A percentile compares a stretch with the other conserved stretches of the same genome.
Evolutionary conservation across 768 basidiomycete species (phyloP).

Genomic region (Suillus luteus): DNA sequence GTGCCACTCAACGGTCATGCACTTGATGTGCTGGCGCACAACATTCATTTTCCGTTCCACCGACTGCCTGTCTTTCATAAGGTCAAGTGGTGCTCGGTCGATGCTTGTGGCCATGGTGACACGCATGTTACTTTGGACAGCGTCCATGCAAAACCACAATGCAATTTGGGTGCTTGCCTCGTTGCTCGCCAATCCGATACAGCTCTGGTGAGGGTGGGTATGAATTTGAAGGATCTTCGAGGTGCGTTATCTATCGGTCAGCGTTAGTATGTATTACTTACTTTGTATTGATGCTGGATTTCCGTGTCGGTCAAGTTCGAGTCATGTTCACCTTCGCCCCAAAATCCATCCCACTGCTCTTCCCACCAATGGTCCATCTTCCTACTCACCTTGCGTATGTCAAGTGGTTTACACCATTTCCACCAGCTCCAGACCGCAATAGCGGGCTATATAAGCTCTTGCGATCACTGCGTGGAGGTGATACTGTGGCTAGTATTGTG

Average conservation of each 20-base stretch:
- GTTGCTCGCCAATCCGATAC: neutral
- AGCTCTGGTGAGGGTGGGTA: neutral
- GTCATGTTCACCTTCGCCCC: neutral
- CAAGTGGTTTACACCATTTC: neutral
- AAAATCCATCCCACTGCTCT: neutral
- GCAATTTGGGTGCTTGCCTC: neutral
- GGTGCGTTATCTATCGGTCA: neutral
- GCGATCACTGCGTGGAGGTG: neutral
- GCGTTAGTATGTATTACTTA: too few relatives aligned
- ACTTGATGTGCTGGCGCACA: neutral
- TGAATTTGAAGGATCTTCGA: neutral
- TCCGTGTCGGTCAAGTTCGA: neutral
- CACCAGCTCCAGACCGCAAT: neutral
- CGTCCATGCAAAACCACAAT: too few relatives aligned
- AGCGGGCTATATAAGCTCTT: neutral
- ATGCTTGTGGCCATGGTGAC: too few relatives aligned
- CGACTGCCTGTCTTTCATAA: too few relatives aligned
- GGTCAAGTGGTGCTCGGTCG: too few relatives aligned
- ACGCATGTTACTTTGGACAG: too few relatives aligned
- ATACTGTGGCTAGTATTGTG: neutral
- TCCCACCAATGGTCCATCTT: neutral
- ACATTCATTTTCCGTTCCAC: neutral
- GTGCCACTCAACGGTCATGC: neutral
- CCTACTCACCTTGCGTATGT: neutral
- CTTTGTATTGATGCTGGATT: neutral